phyloP scores from a whole-genome alignment of 805 yeast genomes.

The Sugiyamaella qingdaonensis region DNA sequence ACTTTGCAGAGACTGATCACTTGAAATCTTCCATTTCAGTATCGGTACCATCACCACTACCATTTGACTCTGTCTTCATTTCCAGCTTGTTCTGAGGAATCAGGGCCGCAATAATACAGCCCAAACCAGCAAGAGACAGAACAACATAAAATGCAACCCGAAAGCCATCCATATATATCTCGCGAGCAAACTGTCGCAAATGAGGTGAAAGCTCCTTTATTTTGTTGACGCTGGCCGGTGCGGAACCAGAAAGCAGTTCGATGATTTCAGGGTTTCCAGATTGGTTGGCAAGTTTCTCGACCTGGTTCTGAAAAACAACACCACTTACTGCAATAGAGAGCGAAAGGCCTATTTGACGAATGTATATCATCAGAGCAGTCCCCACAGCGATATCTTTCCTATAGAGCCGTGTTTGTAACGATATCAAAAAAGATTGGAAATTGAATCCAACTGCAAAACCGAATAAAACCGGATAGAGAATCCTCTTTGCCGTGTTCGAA shows the following conservation, averaged over 20 bases:
- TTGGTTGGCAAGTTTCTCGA: slow-evolving; percentile 30
- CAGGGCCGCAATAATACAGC: slow-evolving; percentile 17
- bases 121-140: slow-evolving; percentile 19
- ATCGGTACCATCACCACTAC: too few species aligned
- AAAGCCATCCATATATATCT: slow-evolving; percentile 19
- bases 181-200: slow-evolving; percentile 14
- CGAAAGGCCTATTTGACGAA: slow-evolving; percentile 35
- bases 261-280: slow-evolving; percentile 5
- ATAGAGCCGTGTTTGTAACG: slow-evolving; percentile 50
- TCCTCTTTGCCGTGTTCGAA: slow-evolving; percentile 35
- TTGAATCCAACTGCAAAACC: slow-evolving; percentile 48
- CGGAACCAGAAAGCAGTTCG: slow-evolving; percentile 15
- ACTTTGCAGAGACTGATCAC: too few species aligned
- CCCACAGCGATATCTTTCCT: slow-evolving; percentile 46
- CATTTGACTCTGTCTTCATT: slow-evolving; percentile 8
- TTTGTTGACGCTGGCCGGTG: slow-evolving; percentile 20
- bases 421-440: slow-evolving; percentile 44
- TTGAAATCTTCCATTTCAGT: too few species aligned
- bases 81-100: slow-evolving; percentile 21
- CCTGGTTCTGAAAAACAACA: slow-evolving; percentile 41
- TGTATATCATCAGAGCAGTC: slow-evolving; percentile 43
- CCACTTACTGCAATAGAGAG: slow-evolving; percentile 46
- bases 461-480: slow-evolving; percentile 44
- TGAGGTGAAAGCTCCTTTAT: slow-evolving; percentile 13
- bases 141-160: slow-evolving; percentile 20